Evolutionary conservation across 2,329 filamentous ascomycete species (phyloP).

Genomic region (Ceratocystis lukuohia): DNA sequence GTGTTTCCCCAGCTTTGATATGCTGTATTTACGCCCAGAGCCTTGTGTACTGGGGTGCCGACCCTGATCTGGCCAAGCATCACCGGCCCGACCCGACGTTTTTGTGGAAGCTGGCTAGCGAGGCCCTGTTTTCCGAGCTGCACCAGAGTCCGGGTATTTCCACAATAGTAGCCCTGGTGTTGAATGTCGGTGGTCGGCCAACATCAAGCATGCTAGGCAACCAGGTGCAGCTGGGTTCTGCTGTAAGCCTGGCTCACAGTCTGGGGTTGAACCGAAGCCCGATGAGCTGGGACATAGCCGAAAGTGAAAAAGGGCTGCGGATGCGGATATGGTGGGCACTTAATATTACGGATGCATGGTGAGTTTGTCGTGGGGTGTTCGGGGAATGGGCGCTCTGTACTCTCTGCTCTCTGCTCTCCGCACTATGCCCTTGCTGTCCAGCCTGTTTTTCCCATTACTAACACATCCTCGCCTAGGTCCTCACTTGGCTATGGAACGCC

Average conservation of each 20-base stretch:
- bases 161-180: constrained; percentile 42
- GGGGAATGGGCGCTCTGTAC: too few species aligned
- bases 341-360: constrained; percentile 43
- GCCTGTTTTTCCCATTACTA: background rate
- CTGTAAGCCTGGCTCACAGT: constrained; percentile 39
- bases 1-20: constrained; percentile 42
- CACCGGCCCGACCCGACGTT: constrained; percentile 45
- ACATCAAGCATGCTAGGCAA: constrained; percentile 48
- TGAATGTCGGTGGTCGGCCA: constrained; percentile 47
- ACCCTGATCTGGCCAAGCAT: constrained; percentile 31
- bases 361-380: constrained; percentile 18
- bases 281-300: constrained; percentile 38
- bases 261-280: constrained; percentile 43
- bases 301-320: constrained; percentile 36
- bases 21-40: constrained; percentile 45
- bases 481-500: constrained; percentile 42
- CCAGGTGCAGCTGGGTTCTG: constrained; percentile 36
- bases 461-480: constrained; percentile 27
- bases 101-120: constrained; percentile 48
- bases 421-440: background rate
- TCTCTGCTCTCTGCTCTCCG: background rate
- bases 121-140: constrained; percentile 46
- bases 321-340: constrained; percentile 45
- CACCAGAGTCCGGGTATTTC: constrained; percentile 45
- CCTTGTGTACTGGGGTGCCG: constrained; percentile 43